Evolutionary conservation across 345 rosid species (phyloP).

Genomic region (Eucalyptus tenuipes): DNA sequence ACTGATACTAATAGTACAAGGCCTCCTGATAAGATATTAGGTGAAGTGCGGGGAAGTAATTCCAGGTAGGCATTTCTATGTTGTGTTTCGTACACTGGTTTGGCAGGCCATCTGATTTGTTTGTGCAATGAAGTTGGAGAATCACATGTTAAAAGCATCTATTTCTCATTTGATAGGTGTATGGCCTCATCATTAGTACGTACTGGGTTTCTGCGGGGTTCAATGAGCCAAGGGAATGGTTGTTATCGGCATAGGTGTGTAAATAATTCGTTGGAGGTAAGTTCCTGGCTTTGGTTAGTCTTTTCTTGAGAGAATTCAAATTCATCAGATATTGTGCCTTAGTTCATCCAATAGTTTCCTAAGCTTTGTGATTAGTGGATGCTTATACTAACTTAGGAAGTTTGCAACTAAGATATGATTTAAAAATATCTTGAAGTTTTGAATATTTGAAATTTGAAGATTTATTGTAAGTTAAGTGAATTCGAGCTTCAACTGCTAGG

Average conservation of each 20-base stretch:
- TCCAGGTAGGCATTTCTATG: constrained; percentile 51
- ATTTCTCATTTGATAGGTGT: constrained; percentile 42
- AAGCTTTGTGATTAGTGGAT: neutral
- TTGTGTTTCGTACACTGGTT: neutral
- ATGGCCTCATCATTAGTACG: constrained; percentile 99
- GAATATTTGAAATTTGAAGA: neutral
- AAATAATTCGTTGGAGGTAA: constrained; percentile 75
- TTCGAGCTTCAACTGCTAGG: neutral
- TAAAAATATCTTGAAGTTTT: neutral
- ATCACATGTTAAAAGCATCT: neutral
- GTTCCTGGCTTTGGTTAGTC: neutral
- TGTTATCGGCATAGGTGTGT: constrained; percentile 94
- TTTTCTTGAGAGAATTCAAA: neutral
- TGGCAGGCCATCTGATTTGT: neutral
- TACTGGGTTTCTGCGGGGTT: constrained; percentile 90
- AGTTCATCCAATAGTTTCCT: neutral
- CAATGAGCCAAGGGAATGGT: constrained; percentile 89
- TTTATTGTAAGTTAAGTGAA: neutral
- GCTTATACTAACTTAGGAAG: neutral
- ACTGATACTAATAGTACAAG: constrained; percentile 95
- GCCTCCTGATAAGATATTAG: constrained; percentile 95
- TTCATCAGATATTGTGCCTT: neutral
- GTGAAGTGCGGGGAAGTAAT: constrained; percentile 89
- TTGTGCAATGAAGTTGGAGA: neutral
- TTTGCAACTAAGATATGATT: neutral